Percentiles rank a stretch among this genome's conserved stretches.
Evolutionary conservation across 1,284 basidiomycete genomes (phyloP).

Genomic region (Sphagnurus paluster): DNA sequence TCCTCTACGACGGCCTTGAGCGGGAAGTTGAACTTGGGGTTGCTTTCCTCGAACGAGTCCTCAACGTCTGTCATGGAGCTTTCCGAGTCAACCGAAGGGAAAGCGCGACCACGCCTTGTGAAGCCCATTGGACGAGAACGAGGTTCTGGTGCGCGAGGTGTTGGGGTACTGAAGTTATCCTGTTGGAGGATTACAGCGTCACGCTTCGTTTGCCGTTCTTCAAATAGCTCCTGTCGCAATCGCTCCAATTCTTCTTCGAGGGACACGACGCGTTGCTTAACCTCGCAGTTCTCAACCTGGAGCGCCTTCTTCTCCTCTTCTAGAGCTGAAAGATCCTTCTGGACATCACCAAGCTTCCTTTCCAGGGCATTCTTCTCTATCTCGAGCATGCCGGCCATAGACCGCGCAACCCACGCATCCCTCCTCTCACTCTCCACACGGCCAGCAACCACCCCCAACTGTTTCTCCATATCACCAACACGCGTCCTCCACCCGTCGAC

Average conservation of each 20-base stretch:
- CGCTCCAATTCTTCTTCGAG: constrained; percentile 24
- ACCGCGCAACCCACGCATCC: constrained; percentile 75
- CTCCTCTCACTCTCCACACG: constrained; percentile 70
- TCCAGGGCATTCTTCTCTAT: constrained; percentile 59
- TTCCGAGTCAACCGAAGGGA: constrained; percentile 64
- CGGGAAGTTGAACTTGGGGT: constrained; percentile 36
- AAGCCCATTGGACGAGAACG: constrained; percentile 22
- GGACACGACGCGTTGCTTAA: constrained; percentile 44
- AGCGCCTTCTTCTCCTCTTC: constrained; percentile 30
- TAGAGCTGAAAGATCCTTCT: constrained; percentile 32
- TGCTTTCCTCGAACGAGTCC: constrained; percentile 48
- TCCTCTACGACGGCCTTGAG: constrained; percentile 60
- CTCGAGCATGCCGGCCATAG: constrained; percentile 61
- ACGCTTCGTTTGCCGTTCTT: constrained; percentile 25
- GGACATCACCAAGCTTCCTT: constrained; percentile 40
- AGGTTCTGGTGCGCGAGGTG: constrained; percentile 36
- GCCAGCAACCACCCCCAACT: constrained; percentile 54
- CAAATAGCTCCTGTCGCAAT: constrained; percentile 26
- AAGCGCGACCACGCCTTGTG: constrained; percentile 45
- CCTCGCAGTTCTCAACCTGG: constrained; percentile 33
- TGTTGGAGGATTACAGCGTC: constrained; percentile 23
- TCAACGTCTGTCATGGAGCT: constrained; percentile 67
- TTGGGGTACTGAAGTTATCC: constrained; percentile 46
- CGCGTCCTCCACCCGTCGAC: constrained; percentile 74
- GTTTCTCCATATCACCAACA: constrained; percentile 67